Evolutionary conservation across 495 filamentous ascomycete species (phyloP), one percentile per base, ranked within the genome.

Genomic region (Penicillium ochrochloron): DNA sequence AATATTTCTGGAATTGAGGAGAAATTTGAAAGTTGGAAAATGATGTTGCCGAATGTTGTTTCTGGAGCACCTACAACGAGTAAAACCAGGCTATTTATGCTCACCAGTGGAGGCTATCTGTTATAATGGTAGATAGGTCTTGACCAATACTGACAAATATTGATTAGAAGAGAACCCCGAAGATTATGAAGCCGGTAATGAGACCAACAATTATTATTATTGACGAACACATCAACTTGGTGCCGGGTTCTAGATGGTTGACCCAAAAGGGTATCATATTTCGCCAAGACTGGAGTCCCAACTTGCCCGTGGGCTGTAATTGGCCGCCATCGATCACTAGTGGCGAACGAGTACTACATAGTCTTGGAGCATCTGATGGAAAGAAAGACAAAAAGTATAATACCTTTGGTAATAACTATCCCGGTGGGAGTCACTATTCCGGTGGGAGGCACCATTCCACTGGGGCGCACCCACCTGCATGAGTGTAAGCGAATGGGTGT

Each of bases 201-300:
- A 46, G 7, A 21, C 6, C 1, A 46, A 21, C 17, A 46, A 46
- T 5, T 21, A 21, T 46, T n/a, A 5, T 46, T 21, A 10, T 27
- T 27, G 25, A 27, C 25, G n/a, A 7, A 46, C 21, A 15, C 12
- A 0, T 46, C 42, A 46, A 21, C 19, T 46, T 19, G n/a, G 19
- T 21, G 11, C 42, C 4, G 9, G 21, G 19, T 21, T 46, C n/a
- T 21, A 19, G 17, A 10, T 46, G 42, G 17, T 52, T 14, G 23
- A 14, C 50, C 50, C 5, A 31, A 31, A 52, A 19, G 50, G 50
- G 50, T 52, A 52, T 52, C 50, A 52, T 31, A 52, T 19, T 52
- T 14, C 23, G 50, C 23, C 50, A 52, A 52, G 50, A 52, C 50
- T 14, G 27, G 35, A 15, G 12, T 12, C 12, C 35, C 35, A 39